A percentile compares a stretch with the other conserved stretches of the same genome.
Evolutionary conservation across 257 asterid species (phyloP).

Genomic region (Ilex asprella): DNA sequence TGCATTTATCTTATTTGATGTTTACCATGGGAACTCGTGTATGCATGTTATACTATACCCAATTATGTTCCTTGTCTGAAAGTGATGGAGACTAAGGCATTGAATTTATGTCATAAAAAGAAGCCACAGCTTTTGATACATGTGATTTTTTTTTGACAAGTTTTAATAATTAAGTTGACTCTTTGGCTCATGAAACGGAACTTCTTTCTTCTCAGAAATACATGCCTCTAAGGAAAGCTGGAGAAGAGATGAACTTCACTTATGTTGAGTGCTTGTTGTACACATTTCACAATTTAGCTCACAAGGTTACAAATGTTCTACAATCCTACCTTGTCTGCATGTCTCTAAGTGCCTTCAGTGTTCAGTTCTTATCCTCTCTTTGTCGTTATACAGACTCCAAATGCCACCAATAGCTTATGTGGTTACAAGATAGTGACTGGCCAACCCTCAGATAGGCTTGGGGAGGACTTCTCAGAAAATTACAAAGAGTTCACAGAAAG

Average conservation of each 20-base stretch:
- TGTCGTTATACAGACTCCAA: conserved; percentile 63
- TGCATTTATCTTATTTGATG: no score
- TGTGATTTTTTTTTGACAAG: no score
- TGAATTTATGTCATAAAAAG: no score
- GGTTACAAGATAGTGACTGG: conserved; percentile 97
- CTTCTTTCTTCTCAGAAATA: conserved; percentile 37
- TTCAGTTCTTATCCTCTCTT: neutral
- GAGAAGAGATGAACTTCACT: conserved; percentile 86
- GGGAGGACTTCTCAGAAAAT: conserved; percentile 86
- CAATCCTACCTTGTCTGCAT: conserved; percentile 1
- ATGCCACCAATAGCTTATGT: conserved; percentile 83
- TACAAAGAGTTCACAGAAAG: conserved; percentile 73
- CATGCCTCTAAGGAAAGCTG: conserved; percentile 77
- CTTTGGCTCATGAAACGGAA: no score
- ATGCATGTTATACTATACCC: no score
- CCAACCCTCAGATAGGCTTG: conserved; percentile 95
- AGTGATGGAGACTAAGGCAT: no score
- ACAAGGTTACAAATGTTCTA: conserved; percentile 46
- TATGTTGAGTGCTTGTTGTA: conserved; percentile 83
- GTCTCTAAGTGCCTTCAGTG: no score
- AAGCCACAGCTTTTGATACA: no score
- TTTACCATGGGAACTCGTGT: no score
- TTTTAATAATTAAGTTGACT: no score
- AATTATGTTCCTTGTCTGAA: no score
- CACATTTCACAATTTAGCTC: conserved; percentile 82